A percentile compares a stretch with the other conserved stretches of the same genome.
Conservation (phyloP, 2,329 filamentous ascomycete species). For the Aureobasidium pullulans region DNA sequence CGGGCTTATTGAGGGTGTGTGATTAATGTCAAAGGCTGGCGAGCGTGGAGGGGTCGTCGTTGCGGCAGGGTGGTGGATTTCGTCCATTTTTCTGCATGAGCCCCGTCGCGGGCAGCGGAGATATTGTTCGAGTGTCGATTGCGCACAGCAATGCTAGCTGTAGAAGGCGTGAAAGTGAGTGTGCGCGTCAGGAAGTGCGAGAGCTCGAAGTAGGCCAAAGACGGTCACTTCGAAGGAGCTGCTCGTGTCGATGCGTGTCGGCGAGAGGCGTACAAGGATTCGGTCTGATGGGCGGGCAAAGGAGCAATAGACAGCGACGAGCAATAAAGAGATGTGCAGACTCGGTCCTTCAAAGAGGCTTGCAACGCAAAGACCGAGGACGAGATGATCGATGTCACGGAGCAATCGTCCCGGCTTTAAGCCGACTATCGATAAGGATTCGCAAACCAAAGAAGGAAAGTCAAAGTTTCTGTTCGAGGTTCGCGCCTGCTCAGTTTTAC, state of each 20-base stretch:
- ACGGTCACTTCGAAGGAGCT: neutral
- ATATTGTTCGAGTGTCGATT: slow-evolving; percentile 2
- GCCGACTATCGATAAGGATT: too few species aligned
- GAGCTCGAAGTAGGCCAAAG: slow-evolving; percentile 1
- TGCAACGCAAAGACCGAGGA: too few species aligned
- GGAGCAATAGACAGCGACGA: neutral
- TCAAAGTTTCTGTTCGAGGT: too few species aligned
- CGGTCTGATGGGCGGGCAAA: slow-evolving; percentile 13
- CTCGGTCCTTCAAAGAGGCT: too few species aligned
- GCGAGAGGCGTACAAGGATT: neutral
- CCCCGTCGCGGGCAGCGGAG: slow-evolving; percentile 5
- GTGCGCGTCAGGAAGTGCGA: neutral
- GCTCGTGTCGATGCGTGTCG: neutral
- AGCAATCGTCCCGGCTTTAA: too few species aligned
- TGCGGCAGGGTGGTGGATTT: neutral
- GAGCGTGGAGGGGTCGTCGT: neutral
- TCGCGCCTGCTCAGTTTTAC: too few species aligned
- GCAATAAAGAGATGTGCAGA: neutral
- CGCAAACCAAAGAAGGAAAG: too few species aligned
- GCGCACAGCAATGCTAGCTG: neutral
- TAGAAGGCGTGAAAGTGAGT: neutral
- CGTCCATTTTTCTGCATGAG: slow-evolving; percentile 9
- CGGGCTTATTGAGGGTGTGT: slow-evolving; percentile 27
- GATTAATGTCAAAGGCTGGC: slow-evolving; percentile 3
- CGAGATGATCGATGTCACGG: too few species aligned